These are phyloP conservation scores for Cladosporium sp. DNA, from an alignment of 2,329 filamentous ascomycete species.

Conservation along the genomic window DNA sequence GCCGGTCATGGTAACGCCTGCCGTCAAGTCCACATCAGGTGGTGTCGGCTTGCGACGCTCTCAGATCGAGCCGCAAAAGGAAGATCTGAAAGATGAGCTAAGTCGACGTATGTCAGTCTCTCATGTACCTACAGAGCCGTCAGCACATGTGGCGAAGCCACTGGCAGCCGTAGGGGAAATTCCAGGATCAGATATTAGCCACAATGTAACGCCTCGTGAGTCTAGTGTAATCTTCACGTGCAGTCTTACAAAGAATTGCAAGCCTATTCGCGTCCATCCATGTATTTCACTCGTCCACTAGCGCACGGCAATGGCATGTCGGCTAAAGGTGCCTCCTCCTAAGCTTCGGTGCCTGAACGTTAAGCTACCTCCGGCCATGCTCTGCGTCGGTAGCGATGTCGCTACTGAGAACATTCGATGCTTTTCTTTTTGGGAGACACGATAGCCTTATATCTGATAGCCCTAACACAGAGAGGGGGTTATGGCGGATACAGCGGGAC, in stretches of 20 bases:
- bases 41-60: too few species aligned
- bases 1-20: not conserved
- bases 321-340: not conserved
- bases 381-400: too few species aligned
- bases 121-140: too few species aligned
- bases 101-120: too few species aligned
- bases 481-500: conserved; percentile 4
- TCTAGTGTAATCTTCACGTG: not conserved
- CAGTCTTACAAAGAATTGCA: not conserved
- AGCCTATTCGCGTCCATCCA: not conserved
- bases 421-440: too few species aligned
- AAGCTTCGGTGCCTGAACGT: not conserved
- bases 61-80: too few species aligned
- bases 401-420: too few species aligned
- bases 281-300: not conserved
- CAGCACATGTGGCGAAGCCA: not conserved
- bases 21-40: not conserved
- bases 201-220: not conserved
- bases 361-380: too few species aligned
- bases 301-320: not conserved
- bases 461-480: not conserved
- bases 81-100: too few species aligned
- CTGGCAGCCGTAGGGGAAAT: not conserved
- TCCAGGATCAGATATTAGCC: not conserved
- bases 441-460: too few species aligned